Conservation (phyloP, 176 grass and related monocot species). For the Oryza coarctata region DNA sequence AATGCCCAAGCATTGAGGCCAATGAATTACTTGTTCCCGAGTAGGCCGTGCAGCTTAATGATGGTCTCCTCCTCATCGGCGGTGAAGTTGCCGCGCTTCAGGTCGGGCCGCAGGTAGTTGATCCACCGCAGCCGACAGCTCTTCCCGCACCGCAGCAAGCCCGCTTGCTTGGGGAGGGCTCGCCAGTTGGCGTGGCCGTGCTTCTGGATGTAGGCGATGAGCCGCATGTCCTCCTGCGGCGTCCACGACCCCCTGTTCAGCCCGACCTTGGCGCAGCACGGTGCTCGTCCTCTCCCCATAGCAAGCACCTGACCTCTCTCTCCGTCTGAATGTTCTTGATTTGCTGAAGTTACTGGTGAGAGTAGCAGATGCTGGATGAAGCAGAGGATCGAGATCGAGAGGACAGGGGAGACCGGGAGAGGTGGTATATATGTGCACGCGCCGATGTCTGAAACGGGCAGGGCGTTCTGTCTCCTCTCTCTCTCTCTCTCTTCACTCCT, state of each 20-base stretch:
- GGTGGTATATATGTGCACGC: constrained; percentile 44
- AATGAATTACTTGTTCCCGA: constrained; percentile 78
- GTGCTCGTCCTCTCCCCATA: constrained; percentile 81
- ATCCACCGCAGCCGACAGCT: constrained; percentile 90
- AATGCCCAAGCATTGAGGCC: not conserved
- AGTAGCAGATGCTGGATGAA: not conserved
- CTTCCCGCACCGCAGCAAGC: constrained; percentile 89
- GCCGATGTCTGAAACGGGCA: not conserved
- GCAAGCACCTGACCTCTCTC: not conserved
- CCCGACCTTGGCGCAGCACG: constrained; percentile 88
- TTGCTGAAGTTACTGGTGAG: not conserved
- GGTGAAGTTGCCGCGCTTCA: constrained; percentile 90
- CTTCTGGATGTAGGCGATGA: constrained; percentile 75
- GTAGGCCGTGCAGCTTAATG: constrained; percentile 66
- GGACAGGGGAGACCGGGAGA: not conserved
- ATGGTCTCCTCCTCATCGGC: constrained; percentile 71
- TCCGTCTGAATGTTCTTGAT: not conserved
- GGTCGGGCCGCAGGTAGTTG: constrained; percentile 92
- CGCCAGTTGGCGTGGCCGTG: constrained; percentile 90
- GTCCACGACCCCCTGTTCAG: constrained; percentile 92
- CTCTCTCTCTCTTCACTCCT: not conserved
- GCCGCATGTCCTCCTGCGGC: constrained; percentile 78
- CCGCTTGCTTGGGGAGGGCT: constrained; percentile 79
- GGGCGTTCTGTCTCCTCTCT: too few relatives aligned
- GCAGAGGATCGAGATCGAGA: constrained; percentile 18